phyloP scores from a whole-genome alignment of 73 alveolate species.

The Halteria grandinella region DNA sequence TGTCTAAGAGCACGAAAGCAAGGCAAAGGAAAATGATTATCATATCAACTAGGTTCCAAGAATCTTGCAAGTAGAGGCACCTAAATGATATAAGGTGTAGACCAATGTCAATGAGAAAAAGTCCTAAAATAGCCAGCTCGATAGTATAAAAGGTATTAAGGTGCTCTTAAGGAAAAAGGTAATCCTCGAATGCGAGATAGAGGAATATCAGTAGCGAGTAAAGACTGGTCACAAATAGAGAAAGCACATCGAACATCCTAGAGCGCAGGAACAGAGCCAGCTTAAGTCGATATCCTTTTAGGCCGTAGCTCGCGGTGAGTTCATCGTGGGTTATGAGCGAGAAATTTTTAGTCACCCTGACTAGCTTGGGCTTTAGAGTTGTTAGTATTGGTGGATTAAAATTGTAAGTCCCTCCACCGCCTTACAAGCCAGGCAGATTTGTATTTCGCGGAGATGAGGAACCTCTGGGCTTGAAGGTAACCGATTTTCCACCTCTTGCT shows the following conservation, averaged over 20 bases:
- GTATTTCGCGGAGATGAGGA: too few relatives aligned
- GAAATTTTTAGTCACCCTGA: too few relatives aligned
- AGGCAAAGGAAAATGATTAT: slow-evolving; percentile 48
- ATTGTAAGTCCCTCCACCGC: too few relatives aligned
- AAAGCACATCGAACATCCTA: slow-evolving; percentile 48
- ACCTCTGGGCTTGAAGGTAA: too few relatives aligned
- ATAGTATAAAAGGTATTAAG: neutral
- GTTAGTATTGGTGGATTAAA: too few relatives aligned
- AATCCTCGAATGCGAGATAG: slow-evolving; percentile 45
- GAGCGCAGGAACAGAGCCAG: slow-evolving; percentile 53
- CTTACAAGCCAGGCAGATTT: too few relatives aligned
- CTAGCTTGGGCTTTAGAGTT: too few relatives aligned
- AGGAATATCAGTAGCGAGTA: slow-evolving; percentile 55
- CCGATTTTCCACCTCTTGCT: too few relatives aligned
- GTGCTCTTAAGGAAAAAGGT: neutral
- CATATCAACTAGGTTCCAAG: slow-evolving; percentile 63
- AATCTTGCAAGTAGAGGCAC: slow-evolving; percentile 43
- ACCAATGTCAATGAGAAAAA: slow-evolving; percentile 46
- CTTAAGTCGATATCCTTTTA: slow-evolving; percentile 3
- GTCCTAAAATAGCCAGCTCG: slow-evolving; percentile 42
- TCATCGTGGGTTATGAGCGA: too few relatives aligned
- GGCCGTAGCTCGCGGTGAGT: slow-evolving; percentile 20
- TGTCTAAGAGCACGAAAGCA: slow-evolving; percentile 52
- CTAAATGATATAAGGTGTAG: slow-evolving; percentile 48
- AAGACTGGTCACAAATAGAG: slow-evolving; percentile 44